Evolutionary conservation across 2,329 filamentous ascomycete species (phyloP), one percentile per base, ranked within the genome.

Genomic region (Boeremia exigua): DNA sequence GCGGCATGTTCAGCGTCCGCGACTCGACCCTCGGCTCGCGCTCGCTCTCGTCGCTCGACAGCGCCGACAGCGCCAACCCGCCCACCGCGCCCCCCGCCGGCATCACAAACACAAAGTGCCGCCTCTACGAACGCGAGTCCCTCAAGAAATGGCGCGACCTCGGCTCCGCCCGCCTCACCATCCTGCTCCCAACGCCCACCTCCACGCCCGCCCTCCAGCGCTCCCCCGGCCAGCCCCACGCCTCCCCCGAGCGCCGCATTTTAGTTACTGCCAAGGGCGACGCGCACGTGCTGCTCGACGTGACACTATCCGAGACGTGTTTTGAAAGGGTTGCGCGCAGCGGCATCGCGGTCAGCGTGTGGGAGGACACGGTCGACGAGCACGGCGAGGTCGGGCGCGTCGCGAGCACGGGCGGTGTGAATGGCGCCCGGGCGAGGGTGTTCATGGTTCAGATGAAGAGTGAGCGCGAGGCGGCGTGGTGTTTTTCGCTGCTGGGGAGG

Each of bases 311-410:
- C 10, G 92, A 92, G 71, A 90, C 86, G 53, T 93, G 90, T 69
- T 96, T 96, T 76, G 89, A 93, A 63, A 82, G 90, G 15, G 86
- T 96, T 57, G 93, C 91, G 5, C 86, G 89, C 62, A 89, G 90
- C 30, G 93, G 93, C 42, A 94, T 97, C 67, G 91, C 95, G 1
- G 87, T 96, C 52, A 93, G 90, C 62, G 89, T 97, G 32, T 95
- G 92, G 86, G 90, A 95, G 73, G 79, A 81, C 60, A 67, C 72
- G n/a, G 62, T 74, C 2, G 76, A 75, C 14, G 68, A 73, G 7
- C 69, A 75, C 37, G 78, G 77, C 0, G 87, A 91, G 61, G 79
- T 88, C 64, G 86, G 86, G 44, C 84, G 88, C 60, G 81, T 84
- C 0, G 79, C 79, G 28, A 78, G 82, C 48, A 82, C 81, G 3